phyloP scores from a whole-genome alignment of 2,329 filamentous ascomycete species.

The Nannizziopsis barbatae region DNA sequence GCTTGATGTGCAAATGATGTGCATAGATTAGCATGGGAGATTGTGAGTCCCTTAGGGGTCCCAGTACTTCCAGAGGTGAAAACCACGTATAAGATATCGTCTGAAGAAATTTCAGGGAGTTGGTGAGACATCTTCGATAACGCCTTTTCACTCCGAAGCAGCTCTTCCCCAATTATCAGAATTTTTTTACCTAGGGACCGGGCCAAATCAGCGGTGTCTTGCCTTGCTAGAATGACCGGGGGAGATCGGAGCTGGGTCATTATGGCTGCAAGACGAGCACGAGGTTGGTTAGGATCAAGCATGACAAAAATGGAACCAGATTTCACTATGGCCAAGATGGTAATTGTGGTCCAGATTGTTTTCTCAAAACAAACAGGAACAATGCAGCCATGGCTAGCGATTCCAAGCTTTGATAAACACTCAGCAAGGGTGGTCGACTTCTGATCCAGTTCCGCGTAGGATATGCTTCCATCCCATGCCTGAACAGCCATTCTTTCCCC shows the following conservation, averaged over 20 bases:
- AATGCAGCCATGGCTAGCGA: conserved; percentile 44
- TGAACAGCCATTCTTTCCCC: no score
- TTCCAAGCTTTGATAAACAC: conserved; percentile 16
- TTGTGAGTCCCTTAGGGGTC: no score
- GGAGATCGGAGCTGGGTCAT: conserved; percentile 29
- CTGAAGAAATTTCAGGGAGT: no score
- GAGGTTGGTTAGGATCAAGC: conserved; percentile 43
- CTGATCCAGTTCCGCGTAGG: conserved; percentile 11
- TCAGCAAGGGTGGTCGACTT: conserved; percentile 16
- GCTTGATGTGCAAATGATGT: no score
- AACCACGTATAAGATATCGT: no score
- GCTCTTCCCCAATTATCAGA: no score
- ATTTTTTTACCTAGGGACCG: no score
- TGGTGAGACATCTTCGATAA: no score
- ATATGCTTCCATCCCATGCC: conserved; percentile 13
- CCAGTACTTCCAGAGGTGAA: no score
- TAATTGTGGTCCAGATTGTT: conserved; percentile 57
- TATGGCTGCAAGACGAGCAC: no score
- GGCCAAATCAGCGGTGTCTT: no score
- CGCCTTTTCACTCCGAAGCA: no score
- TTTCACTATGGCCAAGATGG: conserved; percentile 64
- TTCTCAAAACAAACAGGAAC: conserved; percentile 69
- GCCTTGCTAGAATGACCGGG: conserved; percentile 34
- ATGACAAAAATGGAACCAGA: conserved; percentile 67
- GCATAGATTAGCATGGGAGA: conserved; percentile 28